phyloP scores from a whole-genome alignment of 176 grass and related monocot genomes.

The Phyllostachys edulis region DNA sequence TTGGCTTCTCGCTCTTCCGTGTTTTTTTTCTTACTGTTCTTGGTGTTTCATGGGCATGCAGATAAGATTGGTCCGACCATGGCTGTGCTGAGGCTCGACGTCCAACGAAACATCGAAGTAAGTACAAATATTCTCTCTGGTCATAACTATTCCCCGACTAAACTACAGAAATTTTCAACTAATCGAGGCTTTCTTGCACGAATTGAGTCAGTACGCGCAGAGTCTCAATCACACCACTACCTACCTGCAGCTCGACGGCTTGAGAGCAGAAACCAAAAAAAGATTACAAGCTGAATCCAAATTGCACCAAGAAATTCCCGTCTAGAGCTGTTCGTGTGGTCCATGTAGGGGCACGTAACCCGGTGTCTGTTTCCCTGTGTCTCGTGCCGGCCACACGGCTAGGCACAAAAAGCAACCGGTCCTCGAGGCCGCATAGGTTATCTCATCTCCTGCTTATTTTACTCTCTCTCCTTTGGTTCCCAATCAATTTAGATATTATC shows the following conservation, averaged over 20 bases:
- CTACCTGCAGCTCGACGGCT: neutral
- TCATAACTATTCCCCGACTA: neutral
- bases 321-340: constrained; percentile 28
- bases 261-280: neutral
- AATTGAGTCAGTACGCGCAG: neutral
- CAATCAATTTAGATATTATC: too few species aligned
- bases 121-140: neutral
- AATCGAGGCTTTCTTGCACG: neutral
- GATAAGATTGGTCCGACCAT: constrained; percentile 96
- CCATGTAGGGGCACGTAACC: constrained; percentile 16
- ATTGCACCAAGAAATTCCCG: neutral
- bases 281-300: neutral
- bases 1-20: neutral
- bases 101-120: constrained; percentile 89
- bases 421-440: neutral
- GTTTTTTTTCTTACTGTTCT: neutral
- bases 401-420: neutral
- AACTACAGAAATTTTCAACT: too few species aligned
- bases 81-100: constrained; percentile 84
- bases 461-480: neutral
- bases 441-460: neutral
- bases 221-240: neutral
- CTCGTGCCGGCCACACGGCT: constrained; percentile 60
- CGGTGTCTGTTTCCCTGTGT: constrained; percentile 12
- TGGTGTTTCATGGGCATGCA: constrained; percentile 33